These are phyloP conservation scores for Orychophragmus violaceus DNA, from an alignment of 345 rosid species.

Conservation along the genomic window DNA sequence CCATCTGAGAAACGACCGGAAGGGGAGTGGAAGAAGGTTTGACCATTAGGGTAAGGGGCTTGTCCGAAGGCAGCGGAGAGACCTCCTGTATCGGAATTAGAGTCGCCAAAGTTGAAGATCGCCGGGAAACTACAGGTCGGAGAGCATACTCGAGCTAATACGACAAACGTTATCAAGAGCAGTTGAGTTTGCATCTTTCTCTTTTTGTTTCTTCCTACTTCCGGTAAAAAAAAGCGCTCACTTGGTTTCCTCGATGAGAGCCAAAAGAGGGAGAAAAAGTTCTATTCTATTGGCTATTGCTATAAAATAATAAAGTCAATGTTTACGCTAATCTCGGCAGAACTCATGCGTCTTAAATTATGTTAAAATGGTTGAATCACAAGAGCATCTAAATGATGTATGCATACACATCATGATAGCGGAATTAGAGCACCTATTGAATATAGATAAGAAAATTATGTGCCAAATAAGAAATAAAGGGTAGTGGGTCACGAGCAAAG, in stretches of 20 bases:
- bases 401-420: not conserved
- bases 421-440: not conserved
- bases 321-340: not conserved
- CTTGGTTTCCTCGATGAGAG: not conserved
- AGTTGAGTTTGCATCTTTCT: not conserved
- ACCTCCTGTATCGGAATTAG: conserved; percentile 49
- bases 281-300: not conserved
- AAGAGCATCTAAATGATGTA: not conserved
- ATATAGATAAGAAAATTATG: not conserved
- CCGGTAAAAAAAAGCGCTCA: not conserved
- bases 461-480: not conserved
- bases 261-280: not conserved
- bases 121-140: conserved; percentile 17
- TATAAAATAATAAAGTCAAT: not conserved
- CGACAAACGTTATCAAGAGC: not conserved
- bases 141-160: not conserved
- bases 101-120: conserved; percentile 44
- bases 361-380: not conserved
- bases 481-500: not conserved
- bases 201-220: not conserved
- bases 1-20: conserved; percentile 69
- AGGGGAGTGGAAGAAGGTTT: conserved; percentile 48
- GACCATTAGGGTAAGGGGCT: conserved; percentile 50
- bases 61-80: conserved; percentile 58
- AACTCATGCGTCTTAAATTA: not conserved